Base-by-base conservation (phyloP, 2,329 filamentous ascomycete species). In the Phialophora chinensis region DNA sequence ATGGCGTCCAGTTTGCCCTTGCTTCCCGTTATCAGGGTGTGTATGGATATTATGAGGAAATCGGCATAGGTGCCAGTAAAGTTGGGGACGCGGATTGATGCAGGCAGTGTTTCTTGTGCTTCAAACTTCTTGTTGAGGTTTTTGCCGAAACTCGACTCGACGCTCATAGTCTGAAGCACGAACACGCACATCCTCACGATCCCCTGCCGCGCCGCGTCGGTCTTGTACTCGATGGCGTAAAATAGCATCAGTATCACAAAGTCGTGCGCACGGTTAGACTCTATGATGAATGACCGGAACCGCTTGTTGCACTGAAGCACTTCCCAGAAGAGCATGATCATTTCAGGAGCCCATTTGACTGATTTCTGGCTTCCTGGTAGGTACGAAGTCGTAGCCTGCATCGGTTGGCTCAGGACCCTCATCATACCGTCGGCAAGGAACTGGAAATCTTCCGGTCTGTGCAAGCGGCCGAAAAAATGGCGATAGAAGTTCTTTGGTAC, bases 181-280 rank as follows among this genome's bases (percentile, higher is more conserved):
- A 99, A 98, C n/a, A 96, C 90, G 78, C 95, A 97, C 93, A 98
- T 97, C 63, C 95, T 87, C 29, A 98, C 92, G 1, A 97, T 85
- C 0, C 95, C 95, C 77, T 97, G 93, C 77, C 94, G 96, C 1
- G 93, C 88, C 23, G 90, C 82, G 74, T 98, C 94, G 50, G 88
- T 87, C 75, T 92, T 93, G 77, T 95, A 91, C 76, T 97, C 93
- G 55, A 97, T 87, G 4, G 93, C 92, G 76, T 98, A 97, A 79
- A 96, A 99, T 3, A 98, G 81, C 49, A 96, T 88, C 23, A 98
- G 83, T 12, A 98, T 87, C 60, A 97, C 85, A 78, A 98, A 97
- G 76, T 99, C 95, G 74, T 97, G 92, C 0, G 91, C 92, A 62
- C 94, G 86, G 75, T 95, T 92, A 0, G 95, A 98, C 73, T 99